Conservation (phyloP, 441 rosid species). For the Arabidopsis lyrata region DNA sequence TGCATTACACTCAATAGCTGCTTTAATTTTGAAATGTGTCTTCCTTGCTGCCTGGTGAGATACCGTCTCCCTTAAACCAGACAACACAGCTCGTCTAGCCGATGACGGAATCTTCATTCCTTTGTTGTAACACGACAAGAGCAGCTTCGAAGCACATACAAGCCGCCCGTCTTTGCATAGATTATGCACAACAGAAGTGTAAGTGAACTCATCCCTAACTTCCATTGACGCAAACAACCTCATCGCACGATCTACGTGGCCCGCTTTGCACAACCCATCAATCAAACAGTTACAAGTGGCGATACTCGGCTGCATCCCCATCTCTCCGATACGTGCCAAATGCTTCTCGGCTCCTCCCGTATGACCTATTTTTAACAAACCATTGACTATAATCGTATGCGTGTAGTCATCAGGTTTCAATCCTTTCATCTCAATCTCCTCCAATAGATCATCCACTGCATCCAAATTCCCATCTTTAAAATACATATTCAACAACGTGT, state of each 20-base stretch:
- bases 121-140: constrained; percentile 62
- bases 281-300: constrained; percentile 71
- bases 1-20: constrained; percentile 34
- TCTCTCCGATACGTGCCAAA: constrained; percentile 55
- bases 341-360: constrained; percentile 58
- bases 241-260: constrained; percentile 59
- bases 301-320: constrained; percentile 47
- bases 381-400: constrained; percentile 73
- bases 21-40: constrained; percentile 22
- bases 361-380: constrained; percentile 65
- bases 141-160: constrained; percentile 64
- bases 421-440: constrained; percentile 60
- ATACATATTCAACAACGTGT: constrained; percentile 66
- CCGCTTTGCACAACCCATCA: constrained; percentile 70
- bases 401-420: constrained; percentile 74
- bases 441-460: constrained; percentile 55
- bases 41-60: constrained; percentile 41
- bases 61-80: constrained; percentile 51
- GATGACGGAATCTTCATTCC: constrained; percentile 69
- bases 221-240: constrained; percentile 61
- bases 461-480: constrained; percentile 68
- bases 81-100: constrained; percentile 65
- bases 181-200: constrained; percentile 73
- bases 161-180: constrained; percentile 69
- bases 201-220: constrained; percentile 68